Base-by-base conservation (phyloP, 1,139 yeast genomes). In the Candida anutae region DNA sequence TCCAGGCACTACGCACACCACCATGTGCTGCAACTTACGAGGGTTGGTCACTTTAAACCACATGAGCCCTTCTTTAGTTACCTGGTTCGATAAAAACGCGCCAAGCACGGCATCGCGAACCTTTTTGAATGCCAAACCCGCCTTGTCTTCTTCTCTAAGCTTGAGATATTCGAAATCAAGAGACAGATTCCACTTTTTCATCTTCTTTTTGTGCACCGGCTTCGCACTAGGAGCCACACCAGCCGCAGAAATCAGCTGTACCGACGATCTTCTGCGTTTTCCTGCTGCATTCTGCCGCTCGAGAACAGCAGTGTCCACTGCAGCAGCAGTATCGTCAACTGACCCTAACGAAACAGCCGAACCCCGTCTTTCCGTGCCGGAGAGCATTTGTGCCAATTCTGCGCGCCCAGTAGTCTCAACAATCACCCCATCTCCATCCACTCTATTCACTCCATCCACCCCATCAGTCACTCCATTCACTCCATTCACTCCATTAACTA, bases 1-100 rank as follows among this genome's bases (percentile, higher is more conserved):
- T 0, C 94, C 94, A 0, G 90, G 85, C 3, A 74, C 67, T 31
- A 77, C 56, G 9, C 84, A 55, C n/a, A 75, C 58, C 1, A 83
- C 76, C 3, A 79, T 68, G 30, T 72, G 71, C 15, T 32, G 22
- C 9, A 40, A 28, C 18, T 37, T 37, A 6, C 29, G 16, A 4
- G 25, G 19, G 17, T 33, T 28, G 10, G 17, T 13, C 11, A 38
- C 16, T 13, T 27, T 25, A 16, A 24, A 28, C 35, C 37, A 37
- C 15, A 25, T 23, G 1, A 25, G 16, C 22, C 23, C 27, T 15
- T 24, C 6, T 17, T 13, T 13, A n/a, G 12, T 4, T 25, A 15
- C n/a, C n/a, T n/a, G 22, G 18, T 16, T 22, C 21, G 15, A 26
- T 24, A 24, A 28, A 30, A 2, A 28, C 31, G 2, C 23, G 19